These are phyloP conservation scores for Apiotrichum gamsii DNA, from an alignment of 1,284 basidiomycete species.

Conservation along the genomic window DNA sequence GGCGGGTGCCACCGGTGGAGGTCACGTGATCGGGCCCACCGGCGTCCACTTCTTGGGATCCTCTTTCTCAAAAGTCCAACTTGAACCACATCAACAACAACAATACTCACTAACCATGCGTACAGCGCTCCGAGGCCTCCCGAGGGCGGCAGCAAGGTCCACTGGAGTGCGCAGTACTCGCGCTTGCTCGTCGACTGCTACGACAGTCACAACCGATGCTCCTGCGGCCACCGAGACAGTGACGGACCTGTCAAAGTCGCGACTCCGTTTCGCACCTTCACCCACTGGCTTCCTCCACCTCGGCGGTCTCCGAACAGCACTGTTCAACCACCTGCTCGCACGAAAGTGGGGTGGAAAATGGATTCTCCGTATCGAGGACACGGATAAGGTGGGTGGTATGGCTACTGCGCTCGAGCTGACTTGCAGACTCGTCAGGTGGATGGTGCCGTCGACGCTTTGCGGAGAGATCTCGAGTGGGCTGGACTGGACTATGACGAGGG, in stretches of 20 bases:
- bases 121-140: neutral
- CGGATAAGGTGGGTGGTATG: constrained; percentile 62
- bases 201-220: neutral
- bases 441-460: constrained; percentile 75
- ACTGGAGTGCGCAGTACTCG: neutral
- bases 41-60: too few relatives aligned
- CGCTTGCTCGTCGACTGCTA: constrained; percentile 12
- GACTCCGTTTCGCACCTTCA: constrained; percentile 88
- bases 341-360: constrained; percentile 75
- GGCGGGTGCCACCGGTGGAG: too few relatives aligned
- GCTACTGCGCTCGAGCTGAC: constrained; percentile 6
- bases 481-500: constrained; percentile 88
- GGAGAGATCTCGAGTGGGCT: constrained; percentile 79
- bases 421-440: constrained; percentile 67
- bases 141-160: neutral
- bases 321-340: constrained; percentile 87
- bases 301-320: constrained; percentile 88
- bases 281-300: constrained; percentile 93
- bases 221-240: neutral
- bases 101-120: neutral
- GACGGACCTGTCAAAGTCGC: constrained; percentile 6
- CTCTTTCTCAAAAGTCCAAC: too few relatives aligned
- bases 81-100: neutral
- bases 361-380: constrained; percentile 89
- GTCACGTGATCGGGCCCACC: neutral